Percentiles rank a stretch among this genome's conserved stretches.
Evolutionary conservation across 345 rosid species (phyloP).

Genomic region (Leavenworthia alabamica): DNA sequence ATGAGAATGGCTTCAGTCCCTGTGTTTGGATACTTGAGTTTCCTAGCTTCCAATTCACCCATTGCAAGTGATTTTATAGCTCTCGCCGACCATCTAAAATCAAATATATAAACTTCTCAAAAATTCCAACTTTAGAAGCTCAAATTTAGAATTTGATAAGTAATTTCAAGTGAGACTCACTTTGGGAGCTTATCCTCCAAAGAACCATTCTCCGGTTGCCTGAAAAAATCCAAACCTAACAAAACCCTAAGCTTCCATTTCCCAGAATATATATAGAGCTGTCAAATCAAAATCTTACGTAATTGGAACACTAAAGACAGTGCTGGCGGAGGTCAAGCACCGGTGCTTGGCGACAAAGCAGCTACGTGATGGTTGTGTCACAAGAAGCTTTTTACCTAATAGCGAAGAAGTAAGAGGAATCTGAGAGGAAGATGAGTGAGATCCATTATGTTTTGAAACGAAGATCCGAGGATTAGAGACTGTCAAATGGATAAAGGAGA

Average conservation of each 20-base stretch:
- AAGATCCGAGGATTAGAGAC: constrained; percentile 30
- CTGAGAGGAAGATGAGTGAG: not conserved
- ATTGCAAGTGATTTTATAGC: constrained; percentile 72
- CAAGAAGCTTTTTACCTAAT: constrained; percentile 41
- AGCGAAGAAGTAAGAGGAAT: constrained; percentile 34
- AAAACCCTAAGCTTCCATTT: constrained; percentile 14
- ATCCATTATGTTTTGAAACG: constrained; percentile 5
- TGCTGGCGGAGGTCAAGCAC: constrained; percentile 37
- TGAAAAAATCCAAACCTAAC: constrained; percentile 31
- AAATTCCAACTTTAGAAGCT: not conserved
- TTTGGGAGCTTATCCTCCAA: constrained; percentile 51
- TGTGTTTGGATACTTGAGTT: constrained; percentile 70
- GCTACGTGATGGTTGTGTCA: constrained; percentile 26
- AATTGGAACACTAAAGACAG: constrained; percentile 62
- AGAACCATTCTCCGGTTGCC: constrained; percentile 46
- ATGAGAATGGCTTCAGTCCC: constrained; percentile 81
- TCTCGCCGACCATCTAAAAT: constrained; percentile 84
- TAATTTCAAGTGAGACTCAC: constrained; percentile 39
- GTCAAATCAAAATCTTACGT: constrained; percentile 29
- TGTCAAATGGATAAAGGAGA: constrained; percentile 42
- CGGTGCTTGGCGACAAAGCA: constrained; percentile 28
- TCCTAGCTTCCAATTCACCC: constrained; percentile 88
- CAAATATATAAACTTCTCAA: not conserved
- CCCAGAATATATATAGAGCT: not conserved
- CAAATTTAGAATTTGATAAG: not conserved